Conservation (phyloP, 768 basidiomycete species). For the Suillus hirtellus region DNA sequence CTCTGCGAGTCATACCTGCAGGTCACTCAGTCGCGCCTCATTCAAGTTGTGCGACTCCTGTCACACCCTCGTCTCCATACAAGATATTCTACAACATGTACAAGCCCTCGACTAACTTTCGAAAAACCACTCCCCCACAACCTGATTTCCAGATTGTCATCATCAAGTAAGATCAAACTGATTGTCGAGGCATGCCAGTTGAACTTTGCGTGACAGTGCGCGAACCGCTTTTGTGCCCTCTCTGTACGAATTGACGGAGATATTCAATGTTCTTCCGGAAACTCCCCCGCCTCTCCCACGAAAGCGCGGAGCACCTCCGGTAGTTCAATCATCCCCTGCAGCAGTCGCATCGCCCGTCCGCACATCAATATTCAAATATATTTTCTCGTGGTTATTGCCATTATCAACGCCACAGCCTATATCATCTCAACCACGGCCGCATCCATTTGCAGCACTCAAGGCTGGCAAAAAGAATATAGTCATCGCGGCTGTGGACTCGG, state of each 20-base stretch:
- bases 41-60: constrained; percentile 8
- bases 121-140: constrained; percentile 69
- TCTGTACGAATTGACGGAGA: constrained; percentile 68
- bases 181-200: constrained; percentile 5
- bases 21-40: constrained; percentile 51
- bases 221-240: constrained; percentile 82
- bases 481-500: constrained; percentile 86
- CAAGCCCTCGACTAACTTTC: constrained; percentile 86
- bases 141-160: constrained; percentile 90
- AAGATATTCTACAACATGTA: constrained; percentile 87
- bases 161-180: constrained; percentile 61
- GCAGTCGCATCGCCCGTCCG: not conserved
- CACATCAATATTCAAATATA: constrained; percentile 12
- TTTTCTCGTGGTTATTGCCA: constrained; percentile 27
- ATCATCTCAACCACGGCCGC: constrained; percentile 40
- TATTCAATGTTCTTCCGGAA: constrained; percentile 71
- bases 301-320: constrained; percentile 26
- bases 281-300: constrained; percentile 63
- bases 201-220: constrained; percentile 51
- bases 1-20: constrained; percentile 70
- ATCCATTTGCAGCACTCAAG: constrained; percentile 82
- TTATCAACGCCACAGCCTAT: constrained; percentile 31
- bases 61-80: constrained; percentile 54
- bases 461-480: constrained; percentile 82
- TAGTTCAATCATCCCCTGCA: constrained; percentile 10